Conservation (phyloP, 805 yeast genomes). For the Kazachstania africana region DNA sequence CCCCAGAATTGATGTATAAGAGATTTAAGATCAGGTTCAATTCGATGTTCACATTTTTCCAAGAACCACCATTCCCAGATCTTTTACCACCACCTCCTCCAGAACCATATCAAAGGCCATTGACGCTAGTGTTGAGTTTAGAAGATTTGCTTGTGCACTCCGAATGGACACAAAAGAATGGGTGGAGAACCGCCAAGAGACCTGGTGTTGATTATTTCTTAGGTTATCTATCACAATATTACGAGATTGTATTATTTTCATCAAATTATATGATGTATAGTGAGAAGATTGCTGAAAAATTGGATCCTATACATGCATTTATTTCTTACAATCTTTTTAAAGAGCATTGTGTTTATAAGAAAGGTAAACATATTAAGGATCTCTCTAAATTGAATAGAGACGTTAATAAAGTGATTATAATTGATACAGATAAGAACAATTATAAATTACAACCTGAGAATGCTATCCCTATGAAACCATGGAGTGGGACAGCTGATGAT, state of each 20-base stretch:
- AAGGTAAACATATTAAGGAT: constrained; percentile 85
- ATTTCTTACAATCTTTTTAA: constrained; percentile 78
- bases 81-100: constrained; percentile 86
- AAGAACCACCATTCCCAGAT: constrained; percentile 89
- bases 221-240: constrained; percentile 88
- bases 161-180: constrained; percentile 81
- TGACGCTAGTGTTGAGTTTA: constrained; percentile 77
- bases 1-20: constrained; percentile 50
- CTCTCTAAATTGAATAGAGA: constrained; percentile 85
- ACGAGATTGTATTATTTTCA: constrained; percentile 87
- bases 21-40: constrained; percentile 63
- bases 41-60: constrained; percentile 69
- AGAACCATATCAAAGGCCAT: constrained; percentile 83
- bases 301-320: constrained; percentile 88
- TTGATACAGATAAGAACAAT: constrained; percentile 67
- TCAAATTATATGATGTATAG: constrained; percentile 77
- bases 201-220: constrained; percentile 96
- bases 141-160: constrained; percentile 88
- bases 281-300: constrained; percentile 72
- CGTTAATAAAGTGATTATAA: constrained; percentile 60
- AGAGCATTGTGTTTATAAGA: constrained; percentile 78
- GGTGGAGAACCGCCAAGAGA: constrained; percentile 98
- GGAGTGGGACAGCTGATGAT: constrained; percentile 85
- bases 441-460: constrained; percentile 84
- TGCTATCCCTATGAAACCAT: constrained; percentile 71